Conservation (phyloP, 768 basidiomycete species). For the Termitomyces heimii region DNA sequence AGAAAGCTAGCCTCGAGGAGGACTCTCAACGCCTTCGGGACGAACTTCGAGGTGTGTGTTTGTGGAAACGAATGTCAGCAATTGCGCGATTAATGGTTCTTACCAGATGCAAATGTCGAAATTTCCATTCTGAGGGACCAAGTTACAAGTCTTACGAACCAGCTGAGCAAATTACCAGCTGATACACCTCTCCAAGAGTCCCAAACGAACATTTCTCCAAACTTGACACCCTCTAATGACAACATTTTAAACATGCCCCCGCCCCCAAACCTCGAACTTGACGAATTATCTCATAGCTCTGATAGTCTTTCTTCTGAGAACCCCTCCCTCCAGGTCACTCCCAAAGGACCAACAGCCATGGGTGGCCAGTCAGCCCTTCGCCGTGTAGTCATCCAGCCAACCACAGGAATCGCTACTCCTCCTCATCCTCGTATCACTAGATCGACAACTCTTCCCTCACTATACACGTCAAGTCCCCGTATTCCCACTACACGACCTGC, state of each 20-base stretch:
- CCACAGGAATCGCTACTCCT: constrained; percentile 37
- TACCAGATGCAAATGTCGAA: constrained; percentile 78
- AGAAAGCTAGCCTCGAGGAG: constrained; percentile 87
- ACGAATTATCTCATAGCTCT: constrained; percentile 45
- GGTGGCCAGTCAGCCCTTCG: constrained; percentile 41
- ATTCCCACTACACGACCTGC: constrained; percentile 34
- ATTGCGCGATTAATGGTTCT: neutral
- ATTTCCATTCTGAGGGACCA: constrained; percentile 80
- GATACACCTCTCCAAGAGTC: constrained; percentile 25
- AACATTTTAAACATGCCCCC: constrained; percentile 53
- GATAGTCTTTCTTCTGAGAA: constrained; percentile 31
- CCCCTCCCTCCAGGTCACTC: constrained; percentile 32
- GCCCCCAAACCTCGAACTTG: constrained; percentile 54
- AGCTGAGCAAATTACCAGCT: constrained; percentile 22
- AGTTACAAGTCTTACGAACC: constrained; percentile 28
- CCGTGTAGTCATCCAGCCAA: constrained; percentile 43
- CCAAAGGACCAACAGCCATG: constrained; percentile 30
- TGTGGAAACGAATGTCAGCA: neutral
- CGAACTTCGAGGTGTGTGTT: constrained; percentile 74
- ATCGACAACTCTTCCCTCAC: constrained; percentile 51
- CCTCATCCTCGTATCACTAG: constrained; percentile 37
- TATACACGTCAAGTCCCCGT: constrained; percentile 44
- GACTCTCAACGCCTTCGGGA: constrained; percentile 88
- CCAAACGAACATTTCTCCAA: constrained; percentile 21
- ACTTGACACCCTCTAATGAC: constrained; percentile 38